Evolutionary conservation across 1,284 basidiomycete genomes (phyloP).

Genomic region (Boletellus deceptivus): DNA sequence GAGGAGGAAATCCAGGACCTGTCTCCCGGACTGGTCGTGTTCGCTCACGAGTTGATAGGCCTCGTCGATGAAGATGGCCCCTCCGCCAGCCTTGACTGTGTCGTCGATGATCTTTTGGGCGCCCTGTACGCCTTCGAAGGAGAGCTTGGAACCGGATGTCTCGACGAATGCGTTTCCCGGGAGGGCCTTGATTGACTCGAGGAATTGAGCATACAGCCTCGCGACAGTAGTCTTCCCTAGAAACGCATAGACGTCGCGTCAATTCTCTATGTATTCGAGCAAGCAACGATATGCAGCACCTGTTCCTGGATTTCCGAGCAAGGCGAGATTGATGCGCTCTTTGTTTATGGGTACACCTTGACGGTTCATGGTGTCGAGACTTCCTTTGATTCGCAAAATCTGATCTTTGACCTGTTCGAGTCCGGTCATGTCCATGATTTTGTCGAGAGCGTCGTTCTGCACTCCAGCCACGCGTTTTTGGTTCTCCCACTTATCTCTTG

Average conservation of each 20-base stretch:
- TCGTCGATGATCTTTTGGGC: conserved; percentile 50
- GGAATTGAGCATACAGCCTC: conserved; percentile 58
- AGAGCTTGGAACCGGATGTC: conserved; percentile 58
- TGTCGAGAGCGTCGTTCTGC: conserved; percentile 46
- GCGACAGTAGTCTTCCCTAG: conserved; percentile 70
- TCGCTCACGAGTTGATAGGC: conserved; percentile 59
- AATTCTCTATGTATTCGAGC: background rate
- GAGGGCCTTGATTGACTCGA: conserved; percentile 52
- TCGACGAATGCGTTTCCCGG: conserved; percentile 56
- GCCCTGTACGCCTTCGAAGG: conserved; percentile 53
- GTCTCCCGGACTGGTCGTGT: conserved; percentile 45
- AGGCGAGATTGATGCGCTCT: conserved; percentile 54
- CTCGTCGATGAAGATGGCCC: conserved; percentile 65
- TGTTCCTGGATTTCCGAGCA: conserved; percentile 64
- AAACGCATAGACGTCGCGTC: background rate
- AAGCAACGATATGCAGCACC: conserved; percentile 34
- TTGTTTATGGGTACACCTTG: conserved; percentile 46
- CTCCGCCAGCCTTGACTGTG: conserved; percentile 52
- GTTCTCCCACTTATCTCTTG: conserved; percentile 47
- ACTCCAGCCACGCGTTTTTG: conserved; percentile 49
- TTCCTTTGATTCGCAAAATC: conserved; percentile 48
- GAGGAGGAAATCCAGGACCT: conserved; percentile 63
- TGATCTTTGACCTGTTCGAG: conserved; percentile 54
- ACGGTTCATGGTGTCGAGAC: conserved; percentile 47
- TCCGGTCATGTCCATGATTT: conserved; percentile 58